A percentile compares a stretch with the other conserved stretches of the same genome.
Conservation (phyloP, 345 rosid species). For the Hirschfeldia incana region DNA sequence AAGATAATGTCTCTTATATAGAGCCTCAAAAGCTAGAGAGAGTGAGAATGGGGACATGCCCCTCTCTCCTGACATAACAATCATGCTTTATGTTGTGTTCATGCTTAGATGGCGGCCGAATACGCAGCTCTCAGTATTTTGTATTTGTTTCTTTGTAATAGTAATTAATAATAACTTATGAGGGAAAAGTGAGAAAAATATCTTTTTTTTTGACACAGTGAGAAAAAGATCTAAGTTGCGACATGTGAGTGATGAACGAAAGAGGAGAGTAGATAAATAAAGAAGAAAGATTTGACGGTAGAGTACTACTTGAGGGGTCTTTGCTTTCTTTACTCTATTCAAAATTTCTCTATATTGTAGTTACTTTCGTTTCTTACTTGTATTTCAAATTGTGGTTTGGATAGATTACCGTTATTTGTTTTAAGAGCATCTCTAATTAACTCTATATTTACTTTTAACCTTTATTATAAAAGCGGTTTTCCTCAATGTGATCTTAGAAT, state of each 20-base stretch:
- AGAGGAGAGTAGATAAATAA: neutral
- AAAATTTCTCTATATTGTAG: neutral
- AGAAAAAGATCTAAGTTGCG: slow-evolving; percentile 40
- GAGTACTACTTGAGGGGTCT: neutral
- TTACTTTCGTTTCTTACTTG: neutral
- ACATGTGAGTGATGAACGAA: slow-evolving; percentile 57
- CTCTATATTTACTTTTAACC: too few species aligned
- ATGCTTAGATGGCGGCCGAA: slow-evolving; percentile 95
- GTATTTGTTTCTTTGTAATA: slow-evolving; percentile 36
- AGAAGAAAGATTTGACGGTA: slow-evolving; percentile 3
- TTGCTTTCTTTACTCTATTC: neutral
- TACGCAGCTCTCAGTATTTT: slow-evolving; percentile 49
- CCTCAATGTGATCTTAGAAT: too few species aligned
- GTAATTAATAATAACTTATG: slow-evolving; percentile 30
- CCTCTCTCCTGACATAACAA: slow-evolving; percentile 74
- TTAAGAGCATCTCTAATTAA: too few species aligned
- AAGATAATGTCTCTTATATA: slow-evolving; percentile 51
- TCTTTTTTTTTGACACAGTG: neutral
- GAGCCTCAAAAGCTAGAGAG: slow-evolving; percentile 39
- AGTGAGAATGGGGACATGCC: neutral
- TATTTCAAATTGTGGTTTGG: slow-evolving; percentile 16
- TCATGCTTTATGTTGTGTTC: slow-evolving; percentile 69
- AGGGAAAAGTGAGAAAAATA: slow-evolving; percentile 6
- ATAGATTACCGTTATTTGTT: neutral
- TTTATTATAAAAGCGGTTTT: too few species aligned